Evolutionary conservation across 1,284 basidiomycete species (phyloP), one percentile per base, ranked within the genome.

Genomic region (Amylostereum areolatum): DNA sequence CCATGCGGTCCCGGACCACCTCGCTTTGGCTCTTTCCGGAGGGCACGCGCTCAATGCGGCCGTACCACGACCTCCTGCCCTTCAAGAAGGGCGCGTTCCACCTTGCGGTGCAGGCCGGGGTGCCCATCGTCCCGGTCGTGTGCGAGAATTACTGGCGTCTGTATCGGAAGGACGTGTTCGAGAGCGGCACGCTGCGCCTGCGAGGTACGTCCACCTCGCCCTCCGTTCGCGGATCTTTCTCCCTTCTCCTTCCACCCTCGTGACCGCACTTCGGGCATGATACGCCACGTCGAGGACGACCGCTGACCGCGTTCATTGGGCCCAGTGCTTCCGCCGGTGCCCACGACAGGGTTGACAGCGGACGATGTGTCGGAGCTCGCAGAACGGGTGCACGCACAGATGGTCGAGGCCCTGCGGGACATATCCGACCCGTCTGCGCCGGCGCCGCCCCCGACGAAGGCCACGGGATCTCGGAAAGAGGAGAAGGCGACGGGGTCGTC

Each of bases 51-150:
- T 83, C 89, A 27, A 77, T 78, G 50, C 75, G 77, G n/a, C 72
- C 83, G 55, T 71, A 76, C 41, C 77, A 85, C 6, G 75, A 78
- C 32, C 68, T 97, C 62, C 75, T 93, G 2, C 88, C 92, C 0
- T 89, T 99, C 73, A 99, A 99, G 74, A 99, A 97, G 70, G 97
- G 97, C 36, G 95, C 94, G 1, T 99, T 99, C 77, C 93, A 99
- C 63, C 78, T 98, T 34, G 96, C 97, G 10, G 77, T 98, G 11
- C 87, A 97, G 68, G 85, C 87, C 5, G 85, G 85, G 25, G 77
- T 96, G 41, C 93, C 94, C 5, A 85, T 99, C 57, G 79, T 93
- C 12, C 94, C 96, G 7, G 81, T 99, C 47, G 87, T 99, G 0
- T 87, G 86, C 57, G 94, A 99, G 69, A 98, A 98, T 68, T 97